Percentiles rank a stretch among this genome's conserved stretches.
phyloP scores from a whole-genome alignment of 352 stramenopile species.

The Phytophthora tubulina region DNA sequence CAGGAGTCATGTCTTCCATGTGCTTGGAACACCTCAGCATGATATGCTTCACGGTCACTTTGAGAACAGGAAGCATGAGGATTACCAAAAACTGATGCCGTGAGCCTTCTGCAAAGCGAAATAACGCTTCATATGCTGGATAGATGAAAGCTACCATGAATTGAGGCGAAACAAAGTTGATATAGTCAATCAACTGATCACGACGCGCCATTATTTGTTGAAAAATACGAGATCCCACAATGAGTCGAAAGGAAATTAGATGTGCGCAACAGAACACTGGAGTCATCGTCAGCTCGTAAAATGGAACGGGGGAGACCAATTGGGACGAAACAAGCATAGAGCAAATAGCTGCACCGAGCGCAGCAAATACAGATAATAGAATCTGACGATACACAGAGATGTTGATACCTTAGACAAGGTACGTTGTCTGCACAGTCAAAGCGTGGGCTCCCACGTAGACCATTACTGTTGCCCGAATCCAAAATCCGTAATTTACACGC shows the following conservation, averaged over 20 bases:
- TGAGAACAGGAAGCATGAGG: slow-evolving; percentile 13
- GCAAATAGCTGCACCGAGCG: not conserved
- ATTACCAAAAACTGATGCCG: slow-evolving; percentile 21
- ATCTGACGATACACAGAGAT: slow-evolving; percentile 5
- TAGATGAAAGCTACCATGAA: slow-evolving; percentile 11
- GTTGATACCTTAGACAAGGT: slow-evolving; percentile 21
- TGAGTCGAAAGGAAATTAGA: slow-evolving; percentile 17
- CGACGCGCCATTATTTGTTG: slow-evolving; percentile 16
- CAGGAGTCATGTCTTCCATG: slow-evolving; percentile 29
- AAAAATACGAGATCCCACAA: slow-evolving; percentile 5
- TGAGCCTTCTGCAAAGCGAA: slow-evolving; percentile 13
- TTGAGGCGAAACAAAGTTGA: slow-evolving; percentile 17
- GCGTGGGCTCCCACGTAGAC: slow-evolving; percentile 1
- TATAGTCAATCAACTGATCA: slow-evolving; percentile 2
- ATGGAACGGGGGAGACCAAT: slow-evolving; percentile 21
- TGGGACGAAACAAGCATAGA: not conserved
- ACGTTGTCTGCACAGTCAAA: slow-evolving; percentile 21
- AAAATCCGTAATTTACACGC: slow-evolving; percentile 20
- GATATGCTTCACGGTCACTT: slow-evolving; percentile 14
- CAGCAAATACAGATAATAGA: not conserved
- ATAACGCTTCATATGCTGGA: slow-evolving; percentile 19
- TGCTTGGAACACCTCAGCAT: slow-evolving; percentile 6
- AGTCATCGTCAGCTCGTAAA: slow-evolving; percentile 14
- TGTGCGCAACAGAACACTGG: slow-evolving; percentile 5
- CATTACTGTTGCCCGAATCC: slow-evolving; percentile 20